Base-by-base conservation (phyloP, 129 eudicot species). In the Centella asiatica region DNA sequence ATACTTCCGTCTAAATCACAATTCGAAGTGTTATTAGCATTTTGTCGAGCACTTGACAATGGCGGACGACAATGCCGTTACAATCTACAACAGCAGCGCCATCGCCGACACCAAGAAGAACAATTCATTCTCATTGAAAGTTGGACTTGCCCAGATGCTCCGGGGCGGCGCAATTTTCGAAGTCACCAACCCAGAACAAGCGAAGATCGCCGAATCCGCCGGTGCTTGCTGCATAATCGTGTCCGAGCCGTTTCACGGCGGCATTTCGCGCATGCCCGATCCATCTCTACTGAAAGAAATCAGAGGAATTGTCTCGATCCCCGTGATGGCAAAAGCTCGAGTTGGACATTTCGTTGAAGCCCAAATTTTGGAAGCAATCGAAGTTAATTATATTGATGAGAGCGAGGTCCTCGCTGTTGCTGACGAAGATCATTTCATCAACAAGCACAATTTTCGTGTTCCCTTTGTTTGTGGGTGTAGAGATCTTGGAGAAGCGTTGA, bases 271-370 rank as follows among this genome's bases (percentile, higher is more conserved):
- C 50, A 92, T 92, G 96, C 77, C 88, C 10, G 96, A 87, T 77
- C 98, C 98, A 27, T 46, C 75, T 2, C 58, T 92, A 0, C 61
- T 92, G 7, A 87, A 87, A 15, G 74, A 81, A 31, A 92, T 87
- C 66, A 86, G 84, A 51, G 71, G 81, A 32, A 44, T 83, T 0
- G 79, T 92, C 2, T 64, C 85, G 26, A 74, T 87, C 13, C 90
- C 90, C 6, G 79, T 87, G 1, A 82, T 92, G 85, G 90, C 87
- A n/a, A 84, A 77, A 28, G 79, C 78, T 6, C 83, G 98, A 0
- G 88, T 84, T 5, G 98, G 95, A 0, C 98, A 90, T 72, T 90
- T 90, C 22, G 95, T 87, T 6, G 98, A 90, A 54, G 95, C 95
- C 14, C 95, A 92, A 74, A 82, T 92, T 1, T 77, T 92, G 3